phyloP scores from a whole-genome alignment of 106 monocot genomes.

The Narthecium ossifragum region DNA sequence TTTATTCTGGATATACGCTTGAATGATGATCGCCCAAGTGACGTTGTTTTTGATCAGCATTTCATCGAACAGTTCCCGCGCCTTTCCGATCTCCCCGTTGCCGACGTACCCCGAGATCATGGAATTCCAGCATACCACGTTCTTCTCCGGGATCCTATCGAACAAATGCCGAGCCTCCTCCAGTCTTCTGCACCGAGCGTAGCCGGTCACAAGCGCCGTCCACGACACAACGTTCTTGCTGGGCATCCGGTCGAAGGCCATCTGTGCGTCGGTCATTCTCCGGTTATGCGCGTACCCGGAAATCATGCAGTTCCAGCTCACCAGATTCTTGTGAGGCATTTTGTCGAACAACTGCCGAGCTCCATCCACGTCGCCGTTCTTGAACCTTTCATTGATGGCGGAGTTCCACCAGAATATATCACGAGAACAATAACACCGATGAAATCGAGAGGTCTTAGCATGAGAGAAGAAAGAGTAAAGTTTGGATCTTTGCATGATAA shows the following conservation, averaged over 20 bases:
- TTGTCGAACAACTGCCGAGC: conserved; percentile 38
- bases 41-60: conserved; percentile 48
- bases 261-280: conserved; percentile 24
- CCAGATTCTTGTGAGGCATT: conserved; percentile 55
- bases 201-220: conserved; percentile 46
- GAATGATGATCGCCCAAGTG: conserved; percentile 63
- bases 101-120: conserved; percentile 46
- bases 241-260: conserved; percentile 43
- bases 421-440: too few species aligned
- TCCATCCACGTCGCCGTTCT: conserved; percentile 19
- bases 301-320: conserved; percentile 75
- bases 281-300: conserved; percentile 32
- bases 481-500: not conserved
- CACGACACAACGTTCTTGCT: conserved; percentile 40
- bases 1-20: conserved; percentile 45
- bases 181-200: conserved; percentile 34
- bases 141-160: conserved; percentile 48
- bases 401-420: conserved; percentile 58
- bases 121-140: conserved; percentile 71
- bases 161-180: conserved; percentile 45
- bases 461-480: not conserved
- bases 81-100: conserved; percentile 28
- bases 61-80: conserved; percentile 48
- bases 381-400: conserved; percentile 38
- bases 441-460: too few species aligned